Evolutionary conservation across 2,329 filamentous ascomycete genomes (phyloP), one percentile per base, ranked within the genome.

Genomic region (Cryphonectria naterciae): DNA sequence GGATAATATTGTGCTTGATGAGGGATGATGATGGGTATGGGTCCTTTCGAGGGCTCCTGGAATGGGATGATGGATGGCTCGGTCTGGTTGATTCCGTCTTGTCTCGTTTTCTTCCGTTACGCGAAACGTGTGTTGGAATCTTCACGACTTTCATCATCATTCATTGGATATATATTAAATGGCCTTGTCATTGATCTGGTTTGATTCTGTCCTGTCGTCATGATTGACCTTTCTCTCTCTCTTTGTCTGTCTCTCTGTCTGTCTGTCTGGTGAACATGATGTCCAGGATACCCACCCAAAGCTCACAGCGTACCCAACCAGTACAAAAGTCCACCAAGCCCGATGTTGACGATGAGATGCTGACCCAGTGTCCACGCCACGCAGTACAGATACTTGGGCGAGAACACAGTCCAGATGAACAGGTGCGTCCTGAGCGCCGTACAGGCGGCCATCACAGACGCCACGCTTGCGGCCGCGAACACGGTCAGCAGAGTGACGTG

Each of bases 331-430:
- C 89, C 85, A 0, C 89, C 90, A 60, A 91, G 75, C 6, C 87
- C 83, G 46, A 95, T 76, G 79, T 95, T 94, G 60, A 95, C 84
- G 52, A 87, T 78, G 72, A 95, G 79, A 87, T 99, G 95, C 83
- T 95, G 93, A 10, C 89, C 93, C 62, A 95, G 78, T 73, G 88
- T 90, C 97, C 96, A 99, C 19, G 92, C 94, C 85, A 96, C 92
- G 74, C 90, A 93, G 79, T 97, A 99, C 75, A 99, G 82, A 80
- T 95, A 98, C 81, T 98, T 99, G 0, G 96, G 96, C 74, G 93
- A 97, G 80, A 99, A 99, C 15, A 99, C 96, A 0, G 95, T 98
- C 96, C 96, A 99, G 73, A 99, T 95, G 79, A 99, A 99, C 70
- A 99, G 81, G 84, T 99, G 96, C 41, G 93, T 94, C 75, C 95